Evolutionary conservation across 1,139 yeast genomes (phyloP), one percentile per base, ranked within the genome.

Genomic region (Geotrichum macrosporum): DNA sequence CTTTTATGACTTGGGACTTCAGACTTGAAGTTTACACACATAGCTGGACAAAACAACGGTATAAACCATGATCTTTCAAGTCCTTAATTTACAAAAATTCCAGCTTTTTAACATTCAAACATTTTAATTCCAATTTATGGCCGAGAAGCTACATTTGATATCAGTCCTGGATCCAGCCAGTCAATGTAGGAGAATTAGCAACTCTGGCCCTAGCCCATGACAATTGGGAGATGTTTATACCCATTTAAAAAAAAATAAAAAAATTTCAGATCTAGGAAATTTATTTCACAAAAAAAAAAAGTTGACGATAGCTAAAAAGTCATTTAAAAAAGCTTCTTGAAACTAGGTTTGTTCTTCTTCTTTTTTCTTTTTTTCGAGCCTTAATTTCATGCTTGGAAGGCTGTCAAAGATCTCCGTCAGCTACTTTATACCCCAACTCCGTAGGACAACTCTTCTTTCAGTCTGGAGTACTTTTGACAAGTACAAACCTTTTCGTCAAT

Each of bases 251-350:
- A 3, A 36, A 22, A 24, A 5, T 29, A 20, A 24, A 26, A 37
- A 37, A 37, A 37, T 29, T 37, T 37, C 34, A 27, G 34, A 37
- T 37, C 30, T 4, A 36, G 16, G 15, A 26, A 9, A 10, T 6
- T 6, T 6, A 24, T 10, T 10, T 24, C 27, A 6, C 27, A 24
- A 24, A 24, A 24, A 24, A 24, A 24, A n/a, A n/a, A 24, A 24
- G 10, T 24, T 24, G 9, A 24, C 27, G 27, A 24, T 24, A 6
- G n/a, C n/a, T n/a, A n/a, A n/a, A n/a, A n/a, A n/a, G n/a, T n/a
- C n/a, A n/a, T n/a, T n/a, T n/a, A n/a, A n/a, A n/a, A n/a, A n/a
- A n/a, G n/a, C n/a, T n/a, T n/a, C n/a, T n/a, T n/a, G 15, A 29
- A n/a, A 8, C 13, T 29, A 5, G 15, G 13, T 9, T 29, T 12